Percentiles rank a stretch among this genome's conserved stretches.
Conservation (phyloP, 169 alveolate species). For the Plasmodium adleri region DNA sequence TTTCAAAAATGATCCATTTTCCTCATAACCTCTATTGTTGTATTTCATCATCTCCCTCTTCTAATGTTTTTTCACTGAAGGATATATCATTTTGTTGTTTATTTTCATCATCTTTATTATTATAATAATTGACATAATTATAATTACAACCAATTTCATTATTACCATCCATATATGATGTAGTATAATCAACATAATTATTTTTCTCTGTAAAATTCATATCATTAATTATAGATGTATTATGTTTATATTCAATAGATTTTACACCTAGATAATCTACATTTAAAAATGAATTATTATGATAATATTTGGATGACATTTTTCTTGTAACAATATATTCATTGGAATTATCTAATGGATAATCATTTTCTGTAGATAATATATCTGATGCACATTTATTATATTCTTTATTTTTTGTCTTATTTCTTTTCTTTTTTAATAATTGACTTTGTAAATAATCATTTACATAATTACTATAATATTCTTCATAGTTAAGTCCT, state of each 20-base stretch:
- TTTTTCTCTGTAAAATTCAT: not conserved
- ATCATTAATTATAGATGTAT: not conserved
- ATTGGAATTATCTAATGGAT: not conserved
- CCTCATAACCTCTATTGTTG: not conserved
- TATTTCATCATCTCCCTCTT: conserved; percentile 2
- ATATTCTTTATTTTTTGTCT: conserved; percentile 11
- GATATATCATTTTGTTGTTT: conserved; percentile 17
- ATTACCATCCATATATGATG: not conserved
- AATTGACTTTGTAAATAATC: conserved; percentile 42
- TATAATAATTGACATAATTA: conserved; percentile 21
- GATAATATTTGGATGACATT: not conserved
- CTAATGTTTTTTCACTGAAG: conserved; percentile 27
- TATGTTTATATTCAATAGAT: conserved; percentile 1
- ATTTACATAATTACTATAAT: conserved; percentile 56
- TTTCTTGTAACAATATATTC: not conserved
- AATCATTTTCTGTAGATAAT: not conserved
- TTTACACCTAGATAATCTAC: not conserved
- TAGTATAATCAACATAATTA: not conserved
- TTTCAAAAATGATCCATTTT: not conserved
- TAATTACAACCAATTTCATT: conserved; percentile 5
- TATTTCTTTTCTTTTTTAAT: conserved; percentile 24
- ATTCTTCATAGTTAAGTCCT: conserved; percentile 35
- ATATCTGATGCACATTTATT: not conserved
- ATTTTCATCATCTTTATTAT: not conserved
- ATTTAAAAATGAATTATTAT: not conserved